These are phyloP conservation scores for Neonectria magnoliae DNA, from an alignment of 2,329 filamentous ascomycete genomes.

Conservation along the genomic window DNA sequence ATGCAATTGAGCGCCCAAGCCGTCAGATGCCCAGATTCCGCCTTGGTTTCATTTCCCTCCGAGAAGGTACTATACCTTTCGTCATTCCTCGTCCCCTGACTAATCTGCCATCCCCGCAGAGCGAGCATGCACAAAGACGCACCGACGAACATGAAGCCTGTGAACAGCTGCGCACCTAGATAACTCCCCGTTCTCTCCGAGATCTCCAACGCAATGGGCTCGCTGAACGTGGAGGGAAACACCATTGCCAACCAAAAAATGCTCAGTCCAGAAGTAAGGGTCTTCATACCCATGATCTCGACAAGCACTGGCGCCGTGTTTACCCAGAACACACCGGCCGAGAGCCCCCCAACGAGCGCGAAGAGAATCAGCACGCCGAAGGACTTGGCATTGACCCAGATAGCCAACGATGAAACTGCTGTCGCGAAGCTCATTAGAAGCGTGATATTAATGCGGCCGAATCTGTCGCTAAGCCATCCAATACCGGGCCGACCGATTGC, in stretches of 20 bases:
- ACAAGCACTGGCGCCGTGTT: conserved; percentile 19
- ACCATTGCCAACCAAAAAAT: conserved; percentile 26
- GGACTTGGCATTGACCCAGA: conserved; percentile 25
- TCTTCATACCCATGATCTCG: conserved; percentile 21
- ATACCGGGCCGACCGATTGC: conserved; percentile 67
- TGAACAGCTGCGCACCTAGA: conserved; percentile 26
- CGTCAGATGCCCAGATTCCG: background rate
- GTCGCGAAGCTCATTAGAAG: conserved; percentile 54
- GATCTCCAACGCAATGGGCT: conserved; percentile 27
- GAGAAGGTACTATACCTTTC: background rate
- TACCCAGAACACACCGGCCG: conserved; percentile 26
- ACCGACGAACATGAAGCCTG: conserved; percentile 18
- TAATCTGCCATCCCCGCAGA: conserved; percentile 11
- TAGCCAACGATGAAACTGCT: background rate
- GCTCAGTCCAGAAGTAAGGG: conserved; percentile 22
- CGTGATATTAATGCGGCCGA: conserved; percentile 72
- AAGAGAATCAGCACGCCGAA: conserved; percentile 25
- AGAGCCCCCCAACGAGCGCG: conserved; percentile 1
- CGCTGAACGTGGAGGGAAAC: conserved; percentile 22
- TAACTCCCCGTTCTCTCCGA: conserved; percentile 20
- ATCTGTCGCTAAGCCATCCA: conserved; percentile 69
- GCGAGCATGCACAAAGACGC: conserved; percentile 8
- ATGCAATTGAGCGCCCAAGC: background rate
- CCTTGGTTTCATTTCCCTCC: background rate
- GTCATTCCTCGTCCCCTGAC: background rate